Evolutionary conservation across 352 stramenopile genomes (phyloP), one percentile per base, ranked within the genome.

Genomic region (Phytopythium ostracodes): DNA sequence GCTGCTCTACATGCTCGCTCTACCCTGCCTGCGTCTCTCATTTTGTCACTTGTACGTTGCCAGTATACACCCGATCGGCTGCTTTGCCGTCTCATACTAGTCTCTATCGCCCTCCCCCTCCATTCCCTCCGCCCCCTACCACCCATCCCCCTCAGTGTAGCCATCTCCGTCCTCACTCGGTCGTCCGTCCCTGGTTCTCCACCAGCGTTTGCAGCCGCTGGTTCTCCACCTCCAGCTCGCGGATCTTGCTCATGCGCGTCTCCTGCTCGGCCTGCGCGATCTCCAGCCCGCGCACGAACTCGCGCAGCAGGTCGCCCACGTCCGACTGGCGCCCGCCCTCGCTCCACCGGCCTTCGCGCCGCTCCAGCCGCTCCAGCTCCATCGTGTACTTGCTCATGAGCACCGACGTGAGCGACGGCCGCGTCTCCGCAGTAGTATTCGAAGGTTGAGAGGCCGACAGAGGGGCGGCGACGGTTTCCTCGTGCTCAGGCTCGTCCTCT

Each of bases 211-310:
- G 79, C 46, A 92, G 60, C 27, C 78, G 71, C 47, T 62, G 64
- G 65, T 90, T 92, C 56, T 88, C 83, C 17, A 85, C 51, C 60
- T 92, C 80, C 11, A 92, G 67, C 54, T 89, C 82, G 43, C 72
- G 68, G 42, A 92, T 89, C 53, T 88, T 83, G 62, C 73, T 89
- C 75, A 89, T 79, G 2, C 79, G 76, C 58, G 80, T 89, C 47
- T 90, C 80, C 58, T 92, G 81, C 59, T 90, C 83, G 6, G 76
- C 79, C 22, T 88, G 77, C 14, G 79, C 83, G 60, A 90, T 88
- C 62, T 92, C 83, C 15, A 92, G 60, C 15, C 78, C 80, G 7
- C 80, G 79, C 33, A 92, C 80, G 52, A 92, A 89, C 67, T 92
- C 83, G 9, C 67, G 70, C 54, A 92, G 67, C 49, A 91, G 60